phyloP scores from a whole-genome alignment of 2,329 filamentous ascomycete species.

The Aspergillus flavus region DNA sequence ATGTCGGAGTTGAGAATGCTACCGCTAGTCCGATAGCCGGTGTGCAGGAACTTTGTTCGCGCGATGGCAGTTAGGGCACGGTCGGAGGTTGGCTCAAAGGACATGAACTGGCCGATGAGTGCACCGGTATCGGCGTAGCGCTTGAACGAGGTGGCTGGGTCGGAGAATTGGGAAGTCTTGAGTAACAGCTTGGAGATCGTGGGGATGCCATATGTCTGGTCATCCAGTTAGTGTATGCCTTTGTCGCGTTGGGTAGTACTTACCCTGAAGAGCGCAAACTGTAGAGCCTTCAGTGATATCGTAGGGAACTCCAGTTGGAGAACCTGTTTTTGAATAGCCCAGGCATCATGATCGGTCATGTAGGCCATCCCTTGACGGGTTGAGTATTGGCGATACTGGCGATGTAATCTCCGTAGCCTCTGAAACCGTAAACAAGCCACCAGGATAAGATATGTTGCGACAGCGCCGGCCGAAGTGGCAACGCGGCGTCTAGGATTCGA shows the following conservation, averaged over 20 bases:
- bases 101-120: slow-evolving; percentile 52
- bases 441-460: slow-evolving; percentile 25
- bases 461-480: slow-evolving; percentile 3
- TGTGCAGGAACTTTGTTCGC: slow-evolving; percentile 66
- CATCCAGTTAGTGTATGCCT: not conserved
- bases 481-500: slow-evolving; percentile 9
- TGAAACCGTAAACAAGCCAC: slow-evolving; percentile 31
- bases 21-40: slow-evolving; percentile 57
- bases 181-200: slow-evolving; percentile 54
- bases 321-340: slow-evolving; percentile 50
- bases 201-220: slow-evolving; percentile 59
- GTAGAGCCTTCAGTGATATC: slow-evolving; percentile 52
- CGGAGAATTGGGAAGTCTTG: slow-evolving; percentile 53
- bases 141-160: slow-evolving; percentile 51
- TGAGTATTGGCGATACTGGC: slow-evolving; percentile 44
- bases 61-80: slow-evolving; percentile 57
- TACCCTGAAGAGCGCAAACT: slow-evolving; percentile 62
- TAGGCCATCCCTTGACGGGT: slow-evolving; percentile 45
- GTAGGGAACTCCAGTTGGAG: slow-evolving; percentile 58
- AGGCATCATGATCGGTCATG: slow-evolving; percentile 59
- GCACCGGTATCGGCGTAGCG: slow-evolving; percentile 56
- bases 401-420: slow-evolving; percentile 38
- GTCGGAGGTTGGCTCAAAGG: slow-evolving; percentile 46
- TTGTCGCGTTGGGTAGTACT: not conserved
- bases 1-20: slow-evolving; percentile 65